Evolutionary conservation across 768 basidiomycete species (phyloP).

Genomic region (Rhizopogon vinicolor): DNA sequence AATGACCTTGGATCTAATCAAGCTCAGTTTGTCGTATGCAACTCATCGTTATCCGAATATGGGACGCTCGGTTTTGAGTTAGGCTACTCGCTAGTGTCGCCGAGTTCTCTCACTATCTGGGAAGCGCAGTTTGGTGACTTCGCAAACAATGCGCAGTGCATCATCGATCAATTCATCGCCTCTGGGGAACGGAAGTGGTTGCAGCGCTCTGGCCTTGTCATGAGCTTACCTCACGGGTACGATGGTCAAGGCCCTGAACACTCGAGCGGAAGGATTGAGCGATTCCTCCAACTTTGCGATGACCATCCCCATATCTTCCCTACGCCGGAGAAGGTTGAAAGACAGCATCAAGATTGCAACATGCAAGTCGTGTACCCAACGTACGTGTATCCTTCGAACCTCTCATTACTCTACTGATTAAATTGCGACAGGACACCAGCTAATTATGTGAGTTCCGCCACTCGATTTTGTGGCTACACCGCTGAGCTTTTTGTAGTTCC

Average conservation of each 20-base stretch:
- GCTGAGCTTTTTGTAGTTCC: conserved; percentile 54
- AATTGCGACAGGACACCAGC: conserved; percentile 70
- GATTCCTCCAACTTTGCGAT: conserved; percentile 97
- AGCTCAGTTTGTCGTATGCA: conserved; percentile 92
- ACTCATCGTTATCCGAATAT: conserved; percentile 94
- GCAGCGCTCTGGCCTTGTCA: conserved; percentile 86
- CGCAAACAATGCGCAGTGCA: conserved; percentile 94
- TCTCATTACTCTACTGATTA: conserved; percentile 4
- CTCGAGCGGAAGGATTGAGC: conserved; percentile 91
- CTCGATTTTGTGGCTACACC: neutral
- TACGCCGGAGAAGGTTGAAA: conserved; percentile 79
- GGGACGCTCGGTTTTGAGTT: conserved; percentile 96
- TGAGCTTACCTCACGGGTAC: conserved; percentile 92
- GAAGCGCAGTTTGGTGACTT: conserved; percentile 99
- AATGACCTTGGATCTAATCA: conserved; percentile 86
- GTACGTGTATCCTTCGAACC: conserved; percentile 38
- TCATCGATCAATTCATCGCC: conserved; percentile 98
- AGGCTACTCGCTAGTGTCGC: conserved; percentile 97
- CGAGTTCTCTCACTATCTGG: conserved; percentile 91
- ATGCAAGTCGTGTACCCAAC: conserved; percentile 99
- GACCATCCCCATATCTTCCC: conserved; percentile 94
- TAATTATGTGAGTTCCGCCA: conserved; percentile 63
- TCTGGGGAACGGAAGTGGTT: conserved; percentile 98
- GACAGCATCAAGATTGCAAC: conserved; percentile 98
- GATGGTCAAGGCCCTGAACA: conserved; percentile 99